Percentiles rank a stretch among this genome's conserved stretches.
Conservation (phyloP, 148 eudicot genomes). For the Fagopyrum homotropicum region DNA sequence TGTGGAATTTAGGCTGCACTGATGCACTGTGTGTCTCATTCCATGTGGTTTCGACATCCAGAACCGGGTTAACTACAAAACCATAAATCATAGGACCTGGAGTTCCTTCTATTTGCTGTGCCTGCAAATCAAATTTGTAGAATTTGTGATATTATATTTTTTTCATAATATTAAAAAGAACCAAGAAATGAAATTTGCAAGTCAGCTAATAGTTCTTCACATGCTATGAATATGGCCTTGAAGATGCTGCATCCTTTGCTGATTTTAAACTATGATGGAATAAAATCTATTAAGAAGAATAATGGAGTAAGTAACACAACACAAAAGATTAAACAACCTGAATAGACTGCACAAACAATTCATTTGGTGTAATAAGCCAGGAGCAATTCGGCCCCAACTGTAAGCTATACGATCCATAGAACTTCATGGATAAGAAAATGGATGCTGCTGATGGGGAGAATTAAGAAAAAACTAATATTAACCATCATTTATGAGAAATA, state of each 20-base stretch:
- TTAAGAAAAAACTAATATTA: neutral
- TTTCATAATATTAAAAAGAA: no score
- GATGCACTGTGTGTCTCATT: constrained; percentile 27
- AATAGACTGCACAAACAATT: constrained; percentile 38
- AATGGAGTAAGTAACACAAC: neutral
- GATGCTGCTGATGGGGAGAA: constrained; percentile 31
- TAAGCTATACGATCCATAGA: constrained; percentile 39
- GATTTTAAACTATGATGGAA: no score
- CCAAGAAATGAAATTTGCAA: neutral
- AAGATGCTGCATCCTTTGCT: no score
- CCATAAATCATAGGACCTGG: constrained; percentile 60
- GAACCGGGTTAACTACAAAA: constrained; percentile 43
- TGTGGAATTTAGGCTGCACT: constrained; percentile 24
- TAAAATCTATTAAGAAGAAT: no score
- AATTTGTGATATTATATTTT: no score
- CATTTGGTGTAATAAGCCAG: constrained; percentile 26
- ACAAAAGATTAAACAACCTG: constrained; percentile 24
- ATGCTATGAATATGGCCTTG: no score
- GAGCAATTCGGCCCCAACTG: constrained; percentile 50
- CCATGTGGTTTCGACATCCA: constrained; percentile 47
- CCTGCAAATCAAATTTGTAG: constrained; percentile 24
- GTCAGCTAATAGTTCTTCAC: no score
- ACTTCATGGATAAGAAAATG: constrained; percentile 35
- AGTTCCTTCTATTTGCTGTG: constrained; percentile 25
- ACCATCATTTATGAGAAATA: neutral